Evolutionary conservation across 768 basidiomycete species (phyloP).

Genomic region (Collybiopsis luxurians): DNA sequence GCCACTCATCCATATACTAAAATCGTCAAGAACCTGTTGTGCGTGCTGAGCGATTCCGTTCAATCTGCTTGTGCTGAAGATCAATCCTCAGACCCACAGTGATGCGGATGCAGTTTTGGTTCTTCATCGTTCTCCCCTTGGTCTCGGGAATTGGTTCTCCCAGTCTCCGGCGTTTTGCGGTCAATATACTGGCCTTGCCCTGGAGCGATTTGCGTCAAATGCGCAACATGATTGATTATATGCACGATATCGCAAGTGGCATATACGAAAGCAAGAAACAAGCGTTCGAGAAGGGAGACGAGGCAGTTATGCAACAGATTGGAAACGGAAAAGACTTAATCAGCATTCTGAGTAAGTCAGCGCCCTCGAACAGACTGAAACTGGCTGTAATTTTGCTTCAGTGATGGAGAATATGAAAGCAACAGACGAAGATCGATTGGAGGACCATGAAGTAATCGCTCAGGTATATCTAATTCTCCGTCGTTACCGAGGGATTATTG

Average conservation of each 20-base stretch:
- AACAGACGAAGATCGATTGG: slow-evolving; percentile 24
- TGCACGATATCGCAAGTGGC: slow-evolving; percentile 21
- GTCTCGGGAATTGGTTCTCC: slow-evolving; percentile 17
- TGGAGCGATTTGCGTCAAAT: slow-evolving; percentile 20
- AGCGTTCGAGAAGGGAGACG: slow-evolving; percentile 22
- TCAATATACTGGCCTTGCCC: slow-evolving; percentile 18
- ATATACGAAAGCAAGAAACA: slow-evolving; percentile 27
- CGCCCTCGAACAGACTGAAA: no score
- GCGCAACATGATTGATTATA: slow-evolving; percentile 23
- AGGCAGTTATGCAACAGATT: slow-evolving; percentile 22
- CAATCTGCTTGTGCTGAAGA: neutral
- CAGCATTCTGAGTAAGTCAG: slow-evolving; percentile 27
- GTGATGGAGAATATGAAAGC: slow-evolving; percentile 35
- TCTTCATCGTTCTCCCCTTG: slow-evolving; percentile 17
- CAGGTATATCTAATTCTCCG: slow-evolving; percentile 24
- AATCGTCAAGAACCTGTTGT: neutral
- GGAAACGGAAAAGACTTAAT: slow-evolving; percentile 35
- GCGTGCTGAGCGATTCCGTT: neutral
- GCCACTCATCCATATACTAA: neutral
- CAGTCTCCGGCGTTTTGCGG: slow-evolving; percentile 22
- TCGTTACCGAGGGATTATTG: no score
- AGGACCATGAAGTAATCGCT: slow-evolving; percentile 32
- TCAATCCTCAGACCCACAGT: neutral
- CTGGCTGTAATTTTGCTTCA: slow-evolving; percentile 5
- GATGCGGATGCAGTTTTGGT: neutral